Base-by-base conservation (phyloP, 208 protist genomes). In the Trypanosoma cruzi region DNA sequence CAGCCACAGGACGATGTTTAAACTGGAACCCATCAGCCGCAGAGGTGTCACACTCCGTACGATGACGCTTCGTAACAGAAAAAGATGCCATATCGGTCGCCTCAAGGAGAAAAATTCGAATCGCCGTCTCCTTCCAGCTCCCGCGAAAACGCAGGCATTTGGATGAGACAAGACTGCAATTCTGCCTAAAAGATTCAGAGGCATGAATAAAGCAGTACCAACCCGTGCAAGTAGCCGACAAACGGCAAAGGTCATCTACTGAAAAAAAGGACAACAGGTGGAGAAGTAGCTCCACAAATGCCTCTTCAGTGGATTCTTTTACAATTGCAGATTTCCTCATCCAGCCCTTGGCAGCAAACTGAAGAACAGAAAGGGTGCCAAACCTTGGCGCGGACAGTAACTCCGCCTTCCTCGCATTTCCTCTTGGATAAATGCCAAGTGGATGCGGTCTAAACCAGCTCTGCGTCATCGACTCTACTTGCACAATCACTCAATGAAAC, bases 171-270 rank as follows among this genome's bases (percentile, higher is more conserved):
- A 70, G 29, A 0, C 74, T 83, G 78, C 90, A 85, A n/a, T 85
- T 85, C 14, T 85, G 75, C 67, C 92, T 96, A 75, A 86, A 88
- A 34, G 86, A 81, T 20, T 96, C 90, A 52, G 79, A 90, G 73
- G 83, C 88, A 73, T 96, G 90, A 55, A 91, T 76, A 44, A 93
- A 75, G 24, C 83, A 82, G 60, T 96, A 93, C 80, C 84, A 96
- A 1, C 85, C 90, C 1, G 87, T 96, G 77, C 87, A 89, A 37
- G 80, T 80, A 49, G 72, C 66, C 13, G 90, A 90, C 16, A 96
- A 74, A 16, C 85, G 82, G 49, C 87, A 92, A 34, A 93, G 57
- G 20, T 87, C 82, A 24, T 81, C 75, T 16, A 92, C 80, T 20
- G 83, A 72, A 22, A 84, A 59, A 54, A 92, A 96, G 44, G 84